Conservation (phyloP, 2,329 filamentous ascomycete genomes). For the Colletotrichum zoysiae region DNA sequence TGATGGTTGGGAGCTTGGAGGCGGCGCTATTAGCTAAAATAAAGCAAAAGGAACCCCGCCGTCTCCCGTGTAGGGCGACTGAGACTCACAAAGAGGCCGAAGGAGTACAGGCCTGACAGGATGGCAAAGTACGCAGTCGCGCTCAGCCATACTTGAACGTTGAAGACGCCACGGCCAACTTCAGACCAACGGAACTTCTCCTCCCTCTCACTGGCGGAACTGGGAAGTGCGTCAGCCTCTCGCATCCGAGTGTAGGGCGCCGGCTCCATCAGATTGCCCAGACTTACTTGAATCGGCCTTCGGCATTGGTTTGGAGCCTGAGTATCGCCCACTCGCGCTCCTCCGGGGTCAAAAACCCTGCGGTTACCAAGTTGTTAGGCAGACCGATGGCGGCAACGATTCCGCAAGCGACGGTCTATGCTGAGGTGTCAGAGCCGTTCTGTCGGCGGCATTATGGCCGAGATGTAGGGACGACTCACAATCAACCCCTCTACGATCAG, state of each 20-base stretch:
- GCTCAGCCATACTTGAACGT: constrained; percentile 72
- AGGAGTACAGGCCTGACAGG: constrained; percentile 70
- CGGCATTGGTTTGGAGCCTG: constrained; percentile 56
- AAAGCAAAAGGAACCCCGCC: not conserved
- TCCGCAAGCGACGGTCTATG: constrained; percentile 67
- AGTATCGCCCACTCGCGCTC: constrained; percentile 64
- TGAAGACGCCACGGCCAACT: constrained; percentile 71
- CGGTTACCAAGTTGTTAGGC: constrained; percentile 67
- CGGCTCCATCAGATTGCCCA: not conserved
- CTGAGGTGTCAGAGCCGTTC: constrained; percentile 27
- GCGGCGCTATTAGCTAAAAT: not conserved
- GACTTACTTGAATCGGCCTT: constrained; percentile 51
- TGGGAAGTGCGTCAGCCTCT: constrained; percentile 10
- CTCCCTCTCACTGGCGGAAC: constrained; percentile 47
- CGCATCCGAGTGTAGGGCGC: not conserved
- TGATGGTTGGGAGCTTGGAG: constrained; percentile 71
- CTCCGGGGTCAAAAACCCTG: constrained; percentile 64
- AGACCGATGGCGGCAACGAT: constrained; percentile 64
- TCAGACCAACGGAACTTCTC: constrained; percentile 72
- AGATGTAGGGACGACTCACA: constrained; percentile 50
- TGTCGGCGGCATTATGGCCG: not conserved
- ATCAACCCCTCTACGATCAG: constrained; percentile 71
- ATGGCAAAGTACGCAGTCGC: constrained; percentile 73
- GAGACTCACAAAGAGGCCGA: constrained; percentile 70
- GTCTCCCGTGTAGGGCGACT: not conserved